Evolutionary conservation across 2,329 filamentous ascomycete species (phyloP).

Genomic region (Nemania sp.): DNA sequence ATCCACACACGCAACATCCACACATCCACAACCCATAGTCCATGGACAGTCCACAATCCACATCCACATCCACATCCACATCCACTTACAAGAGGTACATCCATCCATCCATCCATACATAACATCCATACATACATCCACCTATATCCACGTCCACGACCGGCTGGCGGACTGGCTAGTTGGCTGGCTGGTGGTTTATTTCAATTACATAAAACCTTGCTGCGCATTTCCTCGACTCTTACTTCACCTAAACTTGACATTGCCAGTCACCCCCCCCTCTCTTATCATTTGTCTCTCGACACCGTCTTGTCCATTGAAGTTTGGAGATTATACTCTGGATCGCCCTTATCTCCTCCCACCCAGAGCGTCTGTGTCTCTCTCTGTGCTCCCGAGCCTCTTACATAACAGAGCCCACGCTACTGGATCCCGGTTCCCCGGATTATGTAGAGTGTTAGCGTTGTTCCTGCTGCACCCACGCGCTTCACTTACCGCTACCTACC

Average conservation of each 20-base stretch:
- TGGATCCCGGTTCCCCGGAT: conserved; percentile 56
- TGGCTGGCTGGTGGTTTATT: conserved; percentile 40
- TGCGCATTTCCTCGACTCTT: conserved; percentile 55
- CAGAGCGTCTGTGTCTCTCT: conserved; percentile 36
- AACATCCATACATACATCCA: conserved; percentile 8
- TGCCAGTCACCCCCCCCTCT: conserved; percentile 42
- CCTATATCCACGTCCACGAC: conserved; percentile 16
- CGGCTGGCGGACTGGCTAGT: conserved; percentile 17
- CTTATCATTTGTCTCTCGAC: conserved; percentile 46
- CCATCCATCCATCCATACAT: conserved; percentile 13
- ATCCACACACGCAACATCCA: conserved; percentile 1
- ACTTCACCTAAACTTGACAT: conserved; percentile 53
- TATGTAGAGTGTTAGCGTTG: conserved; percentile 57
- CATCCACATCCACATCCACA: conserved; percentile 1
- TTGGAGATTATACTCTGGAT: conserved; percentile 52
- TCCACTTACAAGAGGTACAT: too few relatives aligned
- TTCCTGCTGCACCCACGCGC: conserved; percentile 53
- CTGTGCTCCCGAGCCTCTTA: conserved; percentile 40
- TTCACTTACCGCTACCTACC: conserved; percentile 39
- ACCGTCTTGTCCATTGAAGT: conserved; percentile 49
- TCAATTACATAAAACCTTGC: conserved; percentile 64
- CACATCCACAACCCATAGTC: neutral
- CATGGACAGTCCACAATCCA: neutral
- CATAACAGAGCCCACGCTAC: conserved; percentile 53
- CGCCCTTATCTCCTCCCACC: conserved; percentile 51